Evolutionary conservation across 768 basidiomycete genomes (phyloP).

Genomic region (Boletus eberwhitei): DNA sequence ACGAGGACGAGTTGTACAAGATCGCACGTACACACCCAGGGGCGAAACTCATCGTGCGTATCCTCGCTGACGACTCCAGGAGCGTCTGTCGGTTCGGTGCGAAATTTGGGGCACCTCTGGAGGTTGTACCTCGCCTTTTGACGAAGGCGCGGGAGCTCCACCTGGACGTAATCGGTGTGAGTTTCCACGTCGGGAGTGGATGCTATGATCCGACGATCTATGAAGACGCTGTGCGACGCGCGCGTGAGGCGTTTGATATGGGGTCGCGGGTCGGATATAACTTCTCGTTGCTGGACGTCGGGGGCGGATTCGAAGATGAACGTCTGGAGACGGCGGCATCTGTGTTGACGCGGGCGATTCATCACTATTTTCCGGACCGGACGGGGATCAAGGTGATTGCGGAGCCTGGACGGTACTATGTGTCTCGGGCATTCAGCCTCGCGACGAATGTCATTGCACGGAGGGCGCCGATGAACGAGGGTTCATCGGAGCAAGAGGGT

Average conservation of each 20-base stretch:
- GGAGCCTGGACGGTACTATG: conserved; percentile 94
- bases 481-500: conserved; percentile 20
- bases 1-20: conserved; percentile 94
- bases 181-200: conserved; percentile 97
- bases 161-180: conserved; percentile 89
- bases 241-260: conserved; percentile 84
- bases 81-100: conserved; percentile 89
- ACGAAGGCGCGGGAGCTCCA: conserved; percentile 72
- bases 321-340: conserved; percentile 78
- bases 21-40: conserved; percentile 74
- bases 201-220: conserved; percentile 92
- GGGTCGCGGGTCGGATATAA: conserved; percentile 74
- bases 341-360: conserved; percentile 68
- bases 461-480: conserved; percentile 52
- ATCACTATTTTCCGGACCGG: conserved; percentile 74
- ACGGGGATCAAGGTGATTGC: conserved; percentile 77
- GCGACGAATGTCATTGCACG: conserved; percentile 93
- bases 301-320: conserved; percentile 92
- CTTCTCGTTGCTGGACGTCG: conserved; percentile 87
- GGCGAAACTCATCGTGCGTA: conserved; percentile 89
- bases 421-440: conserved; percentile 87
- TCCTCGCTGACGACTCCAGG: conserved; percentile 97
- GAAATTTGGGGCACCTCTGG: conserved; percentile 94
- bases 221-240: conserved; percentile 82
- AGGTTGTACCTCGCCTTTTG: conserved; percentile 74